phyloP scores from a whole-genome alignment of 768 basidiomycete genomes.

The Tylopilus subfusipes region DNA sequence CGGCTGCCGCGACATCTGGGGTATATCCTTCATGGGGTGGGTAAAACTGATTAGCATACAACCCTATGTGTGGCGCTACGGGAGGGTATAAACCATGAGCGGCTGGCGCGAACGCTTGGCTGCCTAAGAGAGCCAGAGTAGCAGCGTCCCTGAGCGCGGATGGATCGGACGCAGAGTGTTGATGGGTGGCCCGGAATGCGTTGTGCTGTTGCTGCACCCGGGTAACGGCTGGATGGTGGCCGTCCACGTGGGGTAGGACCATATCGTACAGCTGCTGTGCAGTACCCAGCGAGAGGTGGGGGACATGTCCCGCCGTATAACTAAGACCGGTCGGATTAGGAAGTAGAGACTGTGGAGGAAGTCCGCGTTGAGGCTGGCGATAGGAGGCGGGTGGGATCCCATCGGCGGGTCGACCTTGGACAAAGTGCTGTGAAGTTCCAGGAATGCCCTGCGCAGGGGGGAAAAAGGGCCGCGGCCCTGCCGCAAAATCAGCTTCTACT shows the following conservation, averaged over 20 bases:
- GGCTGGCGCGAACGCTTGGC: constrained; percentile 47
- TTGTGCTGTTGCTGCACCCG: constrained; percentile 80
- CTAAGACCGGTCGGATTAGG: constrained; percentile 52
- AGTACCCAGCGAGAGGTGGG: constrained; percentile 68
- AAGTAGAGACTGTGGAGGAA: constrained; percentile 53
- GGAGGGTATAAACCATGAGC: constrained; percentile 55
- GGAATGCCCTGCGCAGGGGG: constrained; percentile 39
- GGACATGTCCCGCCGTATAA: constrained; percentile 53
- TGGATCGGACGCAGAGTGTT: constrained; percentile 82
- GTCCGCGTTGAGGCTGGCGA: constrained; percentile 58
- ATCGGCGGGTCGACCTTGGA: constrained; percentile 51
- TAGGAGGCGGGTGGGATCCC: constrained; percentile 47
- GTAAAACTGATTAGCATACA: constrained; percentile 74
- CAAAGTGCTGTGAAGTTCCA: constrained; percentile 43
- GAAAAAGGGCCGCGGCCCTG: constrained; percentile 56
- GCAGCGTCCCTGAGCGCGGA: constrained; percentile 71
- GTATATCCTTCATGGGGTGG: constrained; percentile 54
- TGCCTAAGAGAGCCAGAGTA: constrained; percentile 59
- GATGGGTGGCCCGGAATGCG: constrained; percentile 69
- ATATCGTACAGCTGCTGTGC: constrained; percentile 79
- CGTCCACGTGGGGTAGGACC: constrained; percentile 54
- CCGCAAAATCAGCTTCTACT: constrained; percentile 50
- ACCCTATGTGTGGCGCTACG: constrained; percentile 44
- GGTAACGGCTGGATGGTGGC: constrained; percentile 60
- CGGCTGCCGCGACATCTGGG: constrained; percentile 55